A percentile compares a stretch with the other conserved stretches of the same genome.
Conservation (phyloP, 805 yeast species). For the Candida caryicola region DNA sequence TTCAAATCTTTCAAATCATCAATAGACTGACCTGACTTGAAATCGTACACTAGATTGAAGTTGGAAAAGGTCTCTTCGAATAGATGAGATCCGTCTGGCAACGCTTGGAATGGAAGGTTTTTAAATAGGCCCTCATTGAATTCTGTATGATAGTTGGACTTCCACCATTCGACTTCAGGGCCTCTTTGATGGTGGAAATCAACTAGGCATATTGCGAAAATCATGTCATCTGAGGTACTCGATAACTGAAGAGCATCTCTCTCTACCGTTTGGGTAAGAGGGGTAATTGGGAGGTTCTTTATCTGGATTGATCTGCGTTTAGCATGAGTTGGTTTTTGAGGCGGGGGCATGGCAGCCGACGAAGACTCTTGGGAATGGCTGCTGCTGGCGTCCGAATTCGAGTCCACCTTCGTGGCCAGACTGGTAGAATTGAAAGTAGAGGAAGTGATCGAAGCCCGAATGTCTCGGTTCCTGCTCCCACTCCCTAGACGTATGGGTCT, state of each 20-base stretch:
- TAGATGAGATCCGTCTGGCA: constrained; percentile 94
- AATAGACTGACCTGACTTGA: constrained; percentile 43
- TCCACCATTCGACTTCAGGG: constrained; percentile 93
- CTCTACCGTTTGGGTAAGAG: constrained; percentile 18
- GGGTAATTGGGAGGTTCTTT: constrained; percentile 35
- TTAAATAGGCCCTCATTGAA: constrained; percentile 61
- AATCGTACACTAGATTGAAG: constrained; percentile 78
- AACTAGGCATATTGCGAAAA: constrained; percentile 84
- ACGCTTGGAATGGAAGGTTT: constrained; percentile 85
- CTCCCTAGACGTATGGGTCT: constrained; percentile 35
- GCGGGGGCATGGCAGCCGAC: background rate
- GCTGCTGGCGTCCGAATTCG: constrained; percentile 4
- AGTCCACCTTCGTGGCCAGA: background rate
- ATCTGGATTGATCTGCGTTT: constrained; percentile 28
- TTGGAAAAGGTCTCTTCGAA: constrained; percentile 92
- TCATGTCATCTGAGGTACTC: constrained; percentile 30
- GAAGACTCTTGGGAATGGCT: constrained; percentile 4
- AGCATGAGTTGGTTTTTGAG: constrained; percentile 1
- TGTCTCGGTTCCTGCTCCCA: constrained; percentile 6
- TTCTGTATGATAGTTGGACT: constrained; percentile 43
- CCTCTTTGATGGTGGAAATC: constrained; percentile 92
- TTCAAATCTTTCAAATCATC: constrained; percentile 39
- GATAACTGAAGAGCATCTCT: constrained; percentile 17
- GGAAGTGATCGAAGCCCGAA: constrained; percentile 4
- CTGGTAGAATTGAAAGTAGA: background rate